A percentile compares a stretch with the other conserved stretches of the same genome.
Evolutionary conservation across 2,329 filamentous ascomycete genomes (phyloP).

Genomic region (Aspergillus ustus): DNA sequence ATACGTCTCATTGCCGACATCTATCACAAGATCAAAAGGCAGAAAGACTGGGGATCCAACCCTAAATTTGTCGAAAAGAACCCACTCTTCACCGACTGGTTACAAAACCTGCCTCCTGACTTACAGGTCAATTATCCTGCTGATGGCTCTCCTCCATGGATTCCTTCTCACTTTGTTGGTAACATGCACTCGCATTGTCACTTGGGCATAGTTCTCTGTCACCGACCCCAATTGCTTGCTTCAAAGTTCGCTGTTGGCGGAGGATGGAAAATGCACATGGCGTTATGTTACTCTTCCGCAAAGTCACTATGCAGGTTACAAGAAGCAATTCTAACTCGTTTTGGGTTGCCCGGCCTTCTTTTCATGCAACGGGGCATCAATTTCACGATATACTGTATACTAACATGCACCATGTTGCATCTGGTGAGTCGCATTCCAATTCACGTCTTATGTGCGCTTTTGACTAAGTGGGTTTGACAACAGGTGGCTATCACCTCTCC

Average conservation of each 20-base stretch:
- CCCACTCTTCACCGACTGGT: conserved; percentile 75
- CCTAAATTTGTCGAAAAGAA: conserved; percentile 81
- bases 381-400: conserved; percentile 89
- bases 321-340: conserved; percentile 77
- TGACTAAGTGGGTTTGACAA: conserved; percentile 42
- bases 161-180: conserved; percentile 84
- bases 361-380: conserved; percentile 95
- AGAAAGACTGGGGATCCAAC: conserved; percentile 84
- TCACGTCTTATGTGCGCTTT: neutral
- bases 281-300: conserved; percentile 81
- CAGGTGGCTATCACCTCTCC: conserved; percentile 92
- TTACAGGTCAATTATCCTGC: conserved; percentile 76
- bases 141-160: conserved; percentile 80
- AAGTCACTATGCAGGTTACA: conserved; percentile 85
- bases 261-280: conserved; percentile 86
- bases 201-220: conserved; percentile 81
- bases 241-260: conserved; percentile 73
- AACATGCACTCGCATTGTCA: conserved; percentile 91
- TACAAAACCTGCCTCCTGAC: conserved; percentile 76
- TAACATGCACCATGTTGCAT: conserved; percentile 92
- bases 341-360: conserved; percentile 77
- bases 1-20: conserved; percentile 77
- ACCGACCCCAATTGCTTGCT: conserved; percentile 81
- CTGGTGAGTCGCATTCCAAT: conserved; percentile 66
- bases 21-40: conserved; percentile 74